phyloP scores from a whole-genome alignment of 148 eudicot species.

The Selenicereus undatus region DNA sequence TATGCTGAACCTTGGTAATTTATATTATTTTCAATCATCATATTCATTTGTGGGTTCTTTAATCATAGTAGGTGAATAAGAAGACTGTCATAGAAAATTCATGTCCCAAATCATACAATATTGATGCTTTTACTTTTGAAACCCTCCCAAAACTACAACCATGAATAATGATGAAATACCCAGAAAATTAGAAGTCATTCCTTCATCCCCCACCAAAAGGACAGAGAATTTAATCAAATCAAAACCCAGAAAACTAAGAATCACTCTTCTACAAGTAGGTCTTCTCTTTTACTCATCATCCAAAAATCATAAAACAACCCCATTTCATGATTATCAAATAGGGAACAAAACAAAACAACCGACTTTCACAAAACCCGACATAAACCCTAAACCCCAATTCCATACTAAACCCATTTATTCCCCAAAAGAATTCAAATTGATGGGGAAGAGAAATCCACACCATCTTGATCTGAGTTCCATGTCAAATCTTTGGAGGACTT shows the following conservation, averaged over 20 bases:
- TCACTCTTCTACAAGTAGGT: background rate
- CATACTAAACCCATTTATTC: background rate
- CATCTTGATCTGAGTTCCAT: constrained; percentile 20
- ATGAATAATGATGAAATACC: no score
- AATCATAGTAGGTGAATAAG: constrained; percentile 4
- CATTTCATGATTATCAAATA: background rate
- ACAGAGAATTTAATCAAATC: background rate
- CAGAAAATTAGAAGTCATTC: background rate
- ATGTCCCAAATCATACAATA: constrained; percentile 21
- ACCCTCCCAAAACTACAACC: no score
- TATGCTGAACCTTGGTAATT: no score
- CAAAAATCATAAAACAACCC: background rate
- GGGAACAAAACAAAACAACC: background rate
- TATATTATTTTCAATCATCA: no score
- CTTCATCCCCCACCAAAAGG: background rate
- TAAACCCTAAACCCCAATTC: constrained; percentile 16
- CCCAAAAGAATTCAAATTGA: background rate
- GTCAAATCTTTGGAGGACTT: background rate
- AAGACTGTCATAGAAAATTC: constrained; percentile 19
- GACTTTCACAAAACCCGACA: constrained; percentile 7
- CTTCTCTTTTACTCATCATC: background rate
- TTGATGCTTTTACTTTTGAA: background rate
- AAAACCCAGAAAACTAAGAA: background rate
- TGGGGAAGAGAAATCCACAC: constrained; percentile 1
- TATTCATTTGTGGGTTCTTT: no score